Base-by-base conservation (phyloP, 2,329 filamentous ascomycete genomes). In the Emergomyces pasteurianus region DNA sequence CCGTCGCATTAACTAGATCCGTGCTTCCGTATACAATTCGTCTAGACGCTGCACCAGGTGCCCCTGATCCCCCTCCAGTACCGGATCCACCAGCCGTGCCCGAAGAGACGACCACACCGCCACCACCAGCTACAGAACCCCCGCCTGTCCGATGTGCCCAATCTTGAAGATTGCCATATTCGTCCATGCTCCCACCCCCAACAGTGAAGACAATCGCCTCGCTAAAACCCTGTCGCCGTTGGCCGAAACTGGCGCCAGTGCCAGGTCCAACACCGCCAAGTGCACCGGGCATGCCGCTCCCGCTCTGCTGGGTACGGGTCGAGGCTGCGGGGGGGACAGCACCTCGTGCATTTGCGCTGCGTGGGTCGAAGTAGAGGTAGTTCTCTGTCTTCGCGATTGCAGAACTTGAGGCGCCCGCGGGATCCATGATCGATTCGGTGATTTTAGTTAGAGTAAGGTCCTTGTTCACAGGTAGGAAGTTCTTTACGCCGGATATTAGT, bases 371-470 rank as follows among this genome's bases (percentile, higher is more conserved):
- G 80, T 96, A 99, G 36, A 97, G 84, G 70, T 96, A 99, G 68
- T 89, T 87, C 72, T 99, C 94, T 1, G 94, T 97, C 79, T 96
- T 97, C 63, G 90, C 88, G 65, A 99, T 94, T 31, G 94, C 94
- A 31, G 88, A 92, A 6, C 90, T 92, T 3, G 90, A 90, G 2
- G 94, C 92, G 12, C 90, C 85, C 53, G 90, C 83, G 0, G 94
- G 94, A 70, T 99, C 94, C 92, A 99, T 99, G 69, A 99, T 87
- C 1, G 90, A 95, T 74, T 99, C 94, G 47, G 94, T 92, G 71
- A 99, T 96, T 76, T 97, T 97, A 61, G 95, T 99, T 59, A 99
- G 84, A 0, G 94, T 97, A 10, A 97, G 83, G 71, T 99, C 95
- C 68, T 92, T 90, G 77, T 99, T 95, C 16, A 86, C 90, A 0